These are phyloP conservation scores for Rhipidocladum racemiflorum DNA, from an alignment of 176 grass and related monocot genomes.

Conservation along the genomic window DNA sequence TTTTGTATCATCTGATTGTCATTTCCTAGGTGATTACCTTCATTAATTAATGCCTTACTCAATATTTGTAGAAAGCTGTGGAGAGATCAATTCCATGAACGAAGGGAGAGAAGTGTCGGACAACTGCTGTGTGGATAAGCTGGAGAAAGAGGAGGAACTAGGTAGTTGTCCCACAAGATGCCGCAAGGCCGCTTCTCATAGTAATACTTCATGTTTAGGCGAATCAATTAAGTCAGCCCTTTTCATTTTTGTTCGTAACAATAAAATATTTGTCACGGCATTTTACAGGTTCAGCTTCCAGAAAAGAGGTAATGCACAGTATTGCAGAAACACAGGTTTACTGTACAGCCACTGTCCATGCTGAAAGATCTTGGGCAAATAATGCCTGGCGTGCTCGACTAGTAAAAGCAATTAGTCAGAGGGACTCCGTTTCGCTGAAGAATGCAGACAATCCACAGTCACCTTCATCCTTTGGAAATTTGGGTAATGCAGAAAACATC, in stretches of 20 bases:
- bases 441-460: conserved; percentile 21
- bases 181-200: conserved; percentile 22
- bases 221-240: background rate
- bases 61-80: conserved; percentile 45
- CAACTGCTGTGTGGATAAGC: conserved; percentile 34
- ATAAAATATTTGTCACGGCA: background rate
- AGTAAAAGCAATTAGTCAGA: conserved; percentile 37
- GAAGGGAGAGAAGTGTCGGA: conserved; percentile 33
- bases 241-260: background rate
- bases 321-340: conserved; percentile 34
- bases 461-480: conserved; percentile 16
- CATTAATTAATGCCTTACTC: conserved; percentile 17
- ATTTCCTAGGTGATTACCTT: conserved; percentile 24
- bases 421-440: conserved; percentile 25
- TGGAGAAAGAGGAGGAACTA: conserved; percentile 14
- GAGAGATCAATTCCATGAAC: conserved; percentile 51
- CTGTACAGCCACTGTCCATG: conserved; percentile 20
- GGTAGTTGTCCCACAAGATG: no score
- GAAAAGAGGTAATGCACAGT: conserved; percentile 31
- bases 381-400: conserved; percentile 54
- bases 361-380: conserved; percentile 37
- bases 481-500: conserved; percentile 18
- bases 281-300: conserved; percentile 40
- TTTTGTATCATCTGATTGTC: background rate
- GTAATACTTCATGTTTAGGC: conserved; percentile 32